These are phyloP conservation scores for Calonectria crousiana DNA, from an alignment of 2,329 filamentous ascomycete genomes.

Conservation along the genomic window DNA sequence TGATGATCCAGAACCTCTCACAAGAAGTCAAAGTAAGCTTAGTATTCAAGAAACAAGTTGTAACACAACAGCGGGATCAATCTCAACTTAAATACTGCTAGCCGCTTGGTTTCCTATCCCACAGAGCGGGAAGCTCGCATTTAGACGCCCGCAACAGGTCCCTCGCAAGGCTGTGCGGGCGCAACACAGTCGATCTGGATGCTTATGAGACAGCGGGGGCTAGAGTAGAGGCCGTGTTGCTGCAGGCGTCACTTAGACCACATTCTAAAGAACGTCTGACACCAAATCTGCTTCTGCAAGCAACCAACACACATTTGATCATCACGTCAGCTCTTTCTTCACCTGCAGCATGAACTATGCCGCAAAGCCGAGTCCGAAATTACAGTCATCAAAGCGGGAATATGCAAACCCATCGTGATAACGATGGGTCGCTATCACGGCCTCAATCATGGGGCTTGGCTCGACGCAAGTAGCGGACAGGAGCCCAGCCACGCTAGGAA, in stretches of 20 bases:
- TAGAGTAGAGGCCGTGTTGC: slow-evolving; percentile 19
- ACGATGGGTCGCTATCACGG: slow-evolving; percentile 1
- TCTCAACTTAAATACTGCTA: slow-evolving; percentile 42
- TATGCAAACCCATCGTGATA: slow-evolving; percentile 10
- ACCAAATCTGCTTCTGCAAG: slow-evolving; percentile 1
- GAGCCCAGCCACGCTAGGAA: not conserved
- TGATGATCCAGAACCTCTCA: not conserved
- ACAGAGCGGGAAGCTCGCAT: slow-evolving; percentile 45
- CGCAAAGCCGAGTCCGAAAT: not conserved
- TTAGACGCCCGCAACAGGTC: slow-evolving; percentile 45
- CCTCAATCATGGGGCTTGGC: not conserved
- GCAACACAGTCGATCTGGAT: slow-evolving; percentile 35
- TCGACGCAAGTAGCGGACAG: not conserved
- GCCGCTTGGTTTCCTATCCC: slow-evolving; percentile 31
- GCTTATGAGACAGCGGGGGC: slow-evolving; percentile 26
- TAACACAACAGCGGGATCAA: slow-evolving; percentile 29
- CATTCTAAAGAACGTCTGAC: slow-evolving; percentile 8
- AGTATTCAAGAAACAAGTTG: slow-evolving; percentile 11
- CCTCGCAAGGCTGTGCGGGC: slow-evolving; percentile 46
- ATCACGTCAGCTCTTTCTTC: not conserved
- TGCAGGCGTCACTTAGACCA: slow-evolving; percentile 17
- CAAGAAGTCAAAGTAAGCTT: slow-evolving; percentile 30
- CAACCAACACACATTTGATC: not conserved
- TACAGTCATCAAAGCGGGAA: slow-evolving; percentile 7
- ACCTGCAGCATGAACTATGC: not conserved